Percentiles rank a stretch among this genome's conserved stretches.
phyloP scores from a whole-genome alignment of 1,139 yeast genomes.

The Entelexis sorbosivorans region DNA sequence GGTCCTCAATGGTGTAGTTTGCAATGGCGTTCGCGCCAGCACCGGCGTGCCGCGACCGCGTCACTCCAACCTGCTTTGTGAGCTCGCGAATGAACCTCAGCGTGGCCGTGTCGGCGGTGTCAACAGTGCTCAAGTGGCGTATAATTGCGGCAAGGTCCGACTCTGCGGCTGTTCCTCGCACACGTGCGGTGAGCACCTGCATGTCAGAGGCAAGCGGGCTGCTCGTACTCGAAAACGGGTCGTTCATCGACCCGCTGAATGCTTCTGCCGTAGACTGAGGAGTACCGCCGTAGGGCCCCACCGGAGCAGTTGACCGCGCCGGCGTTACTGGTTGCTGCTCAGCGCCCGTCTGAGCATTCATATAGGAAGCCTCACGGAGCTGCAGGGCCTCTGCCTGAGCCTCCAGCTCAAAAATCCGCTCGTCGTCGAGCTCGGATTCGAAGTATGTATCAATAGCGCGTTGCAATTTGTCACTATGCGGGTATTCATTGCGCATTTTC shows the following conservation, averaged over 20 bases:
- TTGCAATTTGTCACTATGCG: constrained; percentile 10
- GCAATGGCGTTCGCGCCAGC: constrained; percentile 62
- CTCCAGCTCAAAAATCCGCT: constrained; percentile 1
- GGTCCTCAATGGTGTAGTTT: constrained; percentile 70
- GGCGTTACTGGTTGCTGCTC: background rate
- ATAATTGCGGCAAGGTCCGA: constrained; percentile 57
- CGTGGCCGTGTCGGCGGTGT: constrained; percentile 24
- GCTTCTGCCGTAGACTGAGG: background rate
- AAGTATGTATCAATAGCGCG: constrained; percentile 7
- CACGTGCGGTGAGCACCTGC: background rate
- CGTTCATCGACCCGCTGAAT: background rate
- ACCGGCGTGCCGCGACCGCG: constrained; percentile 36
- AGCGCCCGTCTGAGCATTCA: background rate
- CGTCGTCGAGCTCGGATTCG: constrained; percentile 7
- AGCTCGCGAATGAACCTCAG: constrained; percentile 66
- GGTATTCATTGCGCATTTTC: constrained; percentile 36
- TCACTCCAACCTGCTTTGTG: constrained; percentile 65
- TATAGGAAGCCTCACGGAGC: background rate
- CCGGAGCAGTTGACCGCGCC: background rate
- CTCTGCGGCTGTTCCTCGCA: constrained; percentile 30
- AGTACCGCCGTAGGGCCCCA: constrained; percentile 5
- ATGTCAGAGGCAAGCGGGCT: background rate
- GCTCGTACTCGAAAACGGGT: background rate
- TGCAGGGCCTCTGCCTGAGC: constrained; percentile 4
- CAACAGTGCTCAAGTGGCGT: constrained; percentile 63